Evolutionary conservation across 1,139 yeast genomes (phyloP).

Genomic region (Groenewaldozyma auringiensis): DNA sequence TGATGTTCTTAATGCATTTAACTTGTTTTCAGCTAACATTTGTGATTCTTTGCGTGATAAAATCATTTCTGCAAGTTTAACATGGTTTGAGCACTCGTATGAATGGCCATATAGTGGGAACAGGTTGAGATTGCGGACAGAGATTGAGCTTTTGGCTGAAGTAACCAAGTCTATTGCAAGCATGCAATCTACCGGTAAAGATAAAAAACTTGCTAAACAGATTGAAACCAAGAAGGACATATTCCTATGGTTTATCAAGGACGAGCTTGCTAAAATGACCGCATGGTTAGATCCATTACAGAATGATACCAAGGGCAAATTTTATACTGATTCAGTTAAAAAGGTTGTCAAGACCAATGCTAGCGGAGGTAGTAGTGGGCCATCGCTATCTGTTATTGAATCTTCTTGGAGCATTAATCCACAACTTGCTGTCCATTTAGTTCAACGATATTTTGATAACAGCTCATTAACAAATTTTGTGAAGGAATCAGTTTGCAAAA

Average conservation of each 20-base stretch:
- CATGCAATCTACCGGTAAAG: slow-evolving; percentile 5
- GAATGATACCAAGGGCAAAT: slow-evolving; percentile 25
- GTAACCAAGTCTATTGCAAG: slow-evolving; percentile 16
- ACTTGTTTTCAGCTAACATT: slow-evolving; percentile 29
- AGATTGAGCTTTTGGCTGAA: slow-evolving; percentile 44
- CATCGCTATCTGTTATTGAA: slow-evolving; percentile 25
- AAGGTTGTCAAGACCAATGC: not conserved
- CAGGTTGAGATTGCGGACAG: slow-evolving; percentile 61
- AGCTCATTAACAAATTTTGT: slow-evolving; percentile 36
- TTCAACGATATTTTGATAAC: slow-evolving; percentile 43
- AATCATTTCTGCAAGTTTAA: slow-evolving; percentile 58
- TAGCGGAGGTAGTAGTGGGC: slow-evolving; percentile 2
- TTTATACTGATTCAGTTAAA: not conserved
- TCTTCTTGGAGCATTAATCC: slow-evolving; percentile 67
- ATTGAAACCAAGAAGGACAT: slow-evolving; percentile 37
- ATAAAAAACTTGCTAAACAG: not conserved
- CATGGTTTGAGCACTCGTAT: slow-evolving; percentile 66
- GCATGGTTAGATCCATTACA: slow-evolving; percentile 75
- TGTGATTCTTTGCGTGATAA: slow-evolving; percentile 41
- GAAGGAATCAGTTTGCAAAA: slow-evolving; percentile 40
- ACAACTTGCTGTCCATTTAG: slow-evolving; percentile 62
- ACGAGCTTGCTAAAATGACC: slow-evolving; percentile 62
- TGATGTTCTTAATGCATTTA: slow-evolving; percentile 54
- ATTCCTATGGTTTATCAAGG: slow-evolving; percentile 56
- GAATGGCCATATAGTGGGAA: slow-evolving; percentile 85